These are phyloP conservation scores for Trichocladium antarcticum DNA, from an alignment of 495 filamentous ascomycete species.

Conservation along the genomic window DNA sequence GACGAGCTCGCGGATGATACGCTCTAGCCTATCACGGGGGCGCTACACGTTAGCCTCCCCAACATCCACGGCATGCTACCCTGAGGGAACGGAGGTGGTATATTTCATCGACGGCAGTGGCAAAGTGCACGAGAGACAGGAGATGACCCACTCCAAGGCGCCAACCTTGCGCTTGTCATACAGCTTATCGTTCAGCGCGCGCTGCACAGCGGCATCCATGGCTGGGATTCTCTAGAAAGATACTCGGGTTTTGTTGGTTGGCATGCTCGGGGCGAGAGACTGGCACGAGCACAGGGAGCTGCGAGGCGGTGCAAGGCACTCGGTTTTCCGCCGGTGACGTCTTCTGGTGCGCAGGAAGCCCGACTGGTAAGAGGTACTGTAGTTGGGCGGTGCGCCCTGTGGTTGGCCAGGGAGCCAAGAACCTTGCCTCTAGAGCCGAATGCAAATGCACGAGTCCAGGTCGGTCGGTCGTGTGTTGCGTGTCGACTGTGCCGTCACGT, in stretches of 20 bases:
- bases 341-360: too few relatives aligned
- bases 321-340: too few relatives aligned
- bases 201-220: constrained; percentile 86
- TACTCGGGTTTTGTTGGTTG: background rate
- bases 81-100: constrained; percentile 1
- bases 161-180: constrained; percentile 96
- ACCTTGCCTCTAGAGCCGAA: too few relatives aligned
- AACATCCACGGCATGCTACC: constrained; percentile 1
- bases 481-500: too few relatives aligned
- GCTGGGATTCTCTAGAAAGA: constrained; percentile 10
- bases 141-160: constrained; percentile 73
- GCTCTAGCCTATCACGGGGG: constrained; percentile 47
- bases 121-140: background rate
- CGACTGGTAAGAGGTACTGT: too few relatives aligned
- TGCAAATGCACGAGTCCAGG: too few relatives aligned
- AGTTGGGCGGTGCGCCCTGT: too few relatives aligned
- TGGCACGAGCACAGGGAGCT: background rate
- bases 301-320: background rate
- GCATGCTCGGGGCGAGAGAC: background rate
- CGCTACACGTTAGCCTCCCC: constrained; percentile 6
- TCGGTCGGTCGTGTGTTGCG: too few relatives aligned
- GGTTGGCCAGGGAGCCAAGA: too few relatives aligned
- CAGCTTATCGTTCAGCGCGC: constrained; percentile 90
- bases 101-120: background rate
- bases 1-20: constrained; percentile 75